Base-by-base conservation (phyloP, 2,329 filamentous ascomycete species). In the Fusarium buharicum region DNA sequence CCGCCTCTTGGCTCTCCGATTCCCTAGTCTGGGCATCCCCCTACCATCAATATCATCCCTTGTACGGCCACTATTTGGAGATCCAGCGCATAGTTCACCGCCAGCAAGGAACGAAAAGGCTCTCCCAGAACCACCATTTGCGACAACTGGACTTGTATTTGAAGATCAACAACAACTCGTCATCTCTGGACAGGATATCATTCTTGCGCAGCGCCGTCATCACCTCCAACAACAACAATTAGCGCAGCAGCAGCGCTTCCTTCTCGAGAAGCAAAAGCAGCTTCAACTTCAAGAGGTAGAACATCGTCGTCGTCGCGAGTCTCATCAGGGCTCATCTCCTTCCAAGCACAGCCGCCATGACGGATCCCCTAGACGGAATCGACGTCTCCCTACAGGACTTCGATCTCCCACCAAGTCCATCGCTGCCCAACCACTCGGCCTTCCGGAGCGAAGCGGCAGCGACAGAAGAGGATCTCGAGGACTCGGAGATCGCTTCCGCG, bases 341-440 rank as follows among this genome's bases (percentile, higher is more conserved):
- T 45, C 51, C 34, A 66, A 65, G 17, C 34, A 44, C 33, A 27
- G 24, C 36, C 59, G 50, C 17, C 49, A 74, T 67, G 71, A 70
- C 60, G 71, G 75, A 77, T 70, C 76, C 61, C 53, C 72, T 74
- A 67, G 77, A 79, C 69, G 73, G 68, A 51, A 78, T 81, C 72
- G 83, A 84, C 79, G 81, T 72, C 68, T 85, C 82, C 57, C 78
- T 84, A 71, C 81, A 78, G 77, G 83, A 84, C 69, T 82, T 82
- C 81, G 82, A 81, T 70, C 80, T 77, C 69, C 81, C 80, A 71
- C 78, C 76, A 73, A 78, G 75, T 62, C 74, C 74, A 46, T 73
- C 70, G 54, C 70, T 70, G 45, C 71, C 70, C 50, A 73, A 66
- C 38, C 74, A 72, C 61, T 76, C 74, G 60, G 69, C 67, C 38